Evolutionary conservation across 2,329 filamentous ascomycete genomes (phyloP).

Genomic region (Fusarium succisae): DNA sequence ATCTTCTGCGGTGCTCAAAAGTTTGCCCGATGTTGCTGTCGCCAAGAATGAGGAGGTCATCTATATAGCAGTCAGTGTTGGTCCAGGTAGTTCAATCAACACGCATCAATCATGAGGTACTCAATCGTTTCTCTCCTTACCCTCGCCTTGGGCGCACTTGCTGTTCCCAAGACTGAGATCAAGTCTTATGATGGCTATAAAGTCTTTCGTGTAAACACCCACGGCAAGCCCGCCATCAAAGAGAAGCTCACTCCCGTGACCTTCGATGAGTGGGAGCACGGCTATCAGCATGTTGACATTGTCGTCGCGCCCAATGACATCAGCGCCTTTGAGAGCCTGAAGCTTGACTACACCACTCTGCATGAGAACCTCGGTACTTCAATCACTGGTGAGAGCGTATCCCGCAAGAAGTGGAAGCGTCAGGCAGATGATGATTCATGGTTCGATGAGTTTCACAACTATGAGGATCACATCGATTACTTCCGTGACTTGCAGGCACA

Average conservation of each 20-base stretch:
- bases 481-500: slow-evolving; percentile 53
- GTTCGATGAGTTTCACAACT: slow-evolving; percentile 61
- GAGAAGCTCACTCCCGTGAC: slow-evolving; percentile 43
- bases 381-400: slow-evolving; percentile 42
- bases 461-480: slow-evolving; percentile 59
- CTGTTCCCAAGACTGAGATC: slow-evolving; percentile 20
- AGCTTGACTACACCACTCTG: slow-evolving; percentile 44
- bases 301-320: slow-evolving; percentile 45
- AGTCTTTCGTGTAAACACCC: slow-evolving; percentile 56
- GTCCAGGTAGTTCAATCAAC: neutral
- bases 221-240: slow-evolving; percentile 51
- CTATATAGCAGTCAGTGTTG: slow-evolving; percentile 1
- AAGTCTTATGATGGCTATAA: slow-evolving; percentile 48
- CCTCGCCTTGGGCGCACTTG: slow-evolving; percentile 26
- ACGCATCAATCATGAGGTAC: slow-evolving; percentile 30
- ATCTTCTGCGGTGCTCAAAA: slow-evolving; percentile 21
- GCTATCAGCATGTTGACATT: slow-evolving; percentile 44
- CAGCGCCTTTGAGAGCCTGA: slow-evolving; percentile 42
- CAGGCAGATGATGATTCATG: slow-evolving; percentile 50
- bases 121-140: slow-evolving; percentile 28
- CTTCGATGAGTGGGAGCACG: slow-evolving; percentile 35
- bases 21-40: neutral
- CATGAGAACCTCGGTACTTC: slow-evolving; percentile 45
- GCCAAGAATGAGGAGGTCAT: neutral
- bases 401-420: slow-evolving; percentile 33